Evolutionary conservation across 164 flowering plant genomes (phyloP), one percentile per base, ranked within the genome.

Genomic region (Berberis thunbergii): DNA sequence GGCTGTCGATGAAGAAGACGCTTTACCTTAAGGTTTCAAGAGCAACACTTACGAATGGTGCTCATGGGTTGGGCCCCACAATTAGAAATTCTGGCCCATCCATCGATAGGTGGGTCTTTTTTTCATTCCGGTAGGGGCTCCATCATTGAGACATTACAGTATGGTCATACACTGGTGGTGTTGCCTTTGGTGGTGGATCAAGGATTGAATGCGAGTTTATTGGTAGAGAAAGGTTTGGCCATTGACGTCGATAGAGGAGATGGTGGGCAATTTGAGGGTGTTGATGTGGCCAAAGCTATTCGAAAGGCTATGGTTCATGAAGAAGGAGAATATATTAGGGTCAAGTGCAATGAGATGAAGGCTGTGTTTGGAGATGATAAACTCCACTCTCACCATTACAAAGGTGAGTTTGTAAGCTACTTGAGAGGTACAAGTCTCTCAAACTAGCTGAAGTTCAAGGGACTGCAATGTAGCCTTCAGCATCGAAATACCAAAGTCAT

Each of bases 141-240:
- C 2, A 40, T 56, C 4, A 56, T 56, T 6, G 59, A 56, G 42
- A 56, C 41, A 2, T 41, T 56, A 38, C 59, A 56, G n/a, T 41
- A 26, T 56, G 39, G 59, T 56, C 59, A 7, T 13, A 40, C 42
- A 4, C 9, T 40, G 6, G 59, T 56, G 59, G 59, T 56, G 59
- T 26, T 56, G 59, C 59, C 59, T 26, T 56, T 56, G 7, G 42
- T 56, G 40, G 2, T 56, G 4, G 59, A 56, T 8, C 59, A 56
- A 13, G 59, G 59, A 26, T 2, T 56, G 42, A 56, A 56, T 56
- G 59, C 59, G n/a, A 56, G 59, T 2, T 26, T 56, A 4, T 41
- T 56, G 40, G 59, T 56, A 8, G 59, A 56, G 59, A 56, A 56
- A 13, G 59, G 59, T 6, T 26, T 56, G n/a, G 59, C 59, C 2